Base-by-base conservation (phyloP, 257 asterid species). In the Primulina eburnea region DNA sequence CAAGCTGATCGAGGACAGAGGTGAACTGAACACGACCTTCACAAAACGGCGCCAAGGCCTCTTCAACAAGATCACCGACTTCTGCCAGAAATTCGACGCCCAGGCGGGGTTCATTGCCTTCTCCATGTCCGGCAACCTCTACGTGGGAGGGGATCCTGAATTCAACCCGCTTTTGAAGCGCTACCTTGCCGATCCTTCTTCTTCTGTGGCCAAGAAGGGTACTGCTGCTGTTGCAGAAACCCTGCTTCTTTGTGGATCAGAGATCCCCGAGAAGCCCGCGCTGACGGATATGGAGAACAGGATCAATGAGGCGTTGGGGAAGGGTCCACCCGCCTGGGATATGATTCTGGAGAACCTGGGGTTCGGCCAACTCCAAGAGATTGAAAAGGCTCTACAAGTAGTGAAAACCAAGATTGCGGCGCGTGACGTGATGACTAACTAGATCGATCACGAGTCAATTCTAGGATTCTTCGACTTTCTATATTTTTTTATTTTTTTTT, bases 41-140 rank as follows among this genome's bases (percentile, higher is more conserved):
- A 79, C 90, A 0, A 87, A 87, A 24, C 79, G 94, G 26, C 84
- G 87, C 8, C 63, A 76, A 18, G 86, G 90, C 0, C 77, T 85
- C 2, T 59, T 74, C 71, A 85, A 82, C 68, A 87, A 83, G 47
- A 50, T 82, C 14, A 20, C 17, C 4, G 83, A 76, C 2, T 53
- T 81, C 9, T 70, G 76, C 75, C 14, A 10, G 20, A 56, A 32
- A 3, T 70, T 65, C 68, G 72, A 75, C 18, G 76, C 82, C 10
- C 43, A 75, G 59, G 71, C 78, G 3, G 83, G 81, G 11, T 30
- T 80, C 16, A 52, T 87, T 70, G 17, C 77, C 14, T 67, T 85
- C 64, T 83, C 90, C 20, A 28, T 61, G 10, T 78, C 86, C 0
- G 90, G 87, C 0, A 87, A 85, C 47, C 4, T 71, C 66, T 86